phyloP scores from a whole-genome alignment of 208 protist genomes.

The Sergeia podlipaevii region DNA sequence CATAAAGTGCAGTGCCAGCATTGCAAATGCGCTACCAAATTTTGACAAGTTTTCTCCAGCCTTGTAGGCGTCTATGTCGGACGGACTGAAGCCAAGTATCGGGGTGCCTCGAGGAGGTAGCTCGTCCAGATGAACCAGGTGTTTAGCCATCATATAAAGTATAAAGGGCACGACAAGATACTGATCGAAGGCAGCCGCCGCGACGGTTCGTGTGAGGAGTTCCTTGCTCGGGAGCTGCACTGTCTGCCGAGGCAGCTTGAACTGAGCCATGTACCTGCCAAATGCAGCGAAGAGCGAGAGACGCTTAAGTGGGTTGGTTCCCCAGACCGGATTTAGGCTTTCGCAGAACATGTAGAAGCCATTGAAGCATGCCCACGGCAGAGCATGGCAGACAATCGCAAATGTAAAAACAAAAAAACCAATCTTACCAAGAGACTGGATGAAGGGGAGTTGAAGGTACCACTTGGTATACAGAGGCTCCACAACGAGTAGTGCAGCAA shows the following conservation, averaged over 20 bases:
- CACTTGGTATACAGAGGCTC: conserved; percentile 26
- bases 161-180: conserved; percentile 16
- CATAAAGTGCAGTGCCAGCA: conserved; percentile 30
- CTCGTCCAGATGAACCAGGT: background rate
- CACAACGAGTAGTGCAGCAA: conserved; percentile 21
- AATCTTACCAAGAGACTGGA: conserved; percentile 8
- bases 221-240: conserved; percentile 20
- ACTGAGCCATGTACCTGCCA: conserved; percentile 20
- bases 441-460: conserved; percentile 11
- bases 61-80: conserved; percentile 16
- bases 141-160: conserved; percentile 13
- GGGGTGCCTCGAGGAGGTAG: conserved; percentile 15
- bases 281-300: conserved; percentile 15
- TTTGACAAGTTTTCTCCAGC: background rate
- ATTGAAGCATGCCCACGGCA: conserved; percentile 37
- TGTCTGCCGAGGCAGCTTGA: conserved; percentile 25
- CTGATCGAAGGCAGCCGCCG: conserved; percentile 22
- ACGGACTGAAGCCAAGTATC: conserved; percentile 18
- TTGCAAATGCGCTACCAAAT: background rate
- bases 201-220: conserved; percentile 17
- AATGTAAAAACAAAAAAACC: conserved; percentile 27
- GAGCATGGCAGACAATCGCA: conserved; percentile 25
- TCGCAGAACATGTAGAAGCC: conserved; percentile 35
- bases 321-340: conserved; percentile 21
- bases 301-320: conserved; percentile 11